Evolutionary conservation across 495 filamentous ascomycete species (phyloP), one percentile per base, ranked within the genome.

Genomic region (Melanomma pulvis-pyrius): DNA sequence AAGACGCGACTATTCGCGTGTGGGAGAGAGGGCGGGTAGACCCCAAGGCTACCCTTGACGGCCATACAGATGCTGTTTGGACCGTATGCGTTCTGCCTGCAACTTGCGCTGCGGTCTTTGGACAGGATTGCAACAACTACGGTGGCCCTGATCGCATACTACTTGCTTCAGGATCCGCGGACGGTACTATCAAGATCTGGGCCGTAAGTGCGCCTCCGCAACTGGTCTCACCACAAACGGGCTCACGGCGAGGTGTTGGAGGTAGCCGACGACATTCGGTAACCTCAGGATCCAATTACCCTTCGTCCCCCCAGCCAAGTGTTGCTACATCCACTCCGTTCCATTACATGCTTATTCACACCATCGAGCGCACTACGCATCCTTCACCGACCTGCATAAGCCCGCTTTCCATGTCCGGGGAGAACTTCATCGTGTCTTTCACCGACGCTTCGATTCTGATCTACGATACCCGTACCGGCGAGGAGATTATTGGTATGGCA

Each of bases 41-140:
- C 74, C 92, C 93, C 6, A 97, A 98, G 75, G 93, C 92, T 3
- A 98, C 93, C 0, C 79, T 98, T 24, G 90, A 96, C 64, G 93
- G 92, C 5, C 94, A 98, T 72, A 96, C 89, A 1, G 94, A 98
- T 77, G 91, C 92, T 6, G 91, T 98, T 2, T 98, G 94, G 94
- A 88, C 91, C 8, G 87, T 98, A 24, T 97, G 92, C 67, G 90
- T 98, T 7, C 84, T 98, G 9, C 94, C 96, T n/a, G 87, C 90
- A 0, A 90, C 92, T 0, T 83, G 88, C 21, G 90, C 87, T 8
- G 82, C 87, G 34, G 81, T 96, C 17, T 93, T 94, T 70, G 91
- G 92, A 26, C 84, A 83, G 48, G 78, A 82, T n/a, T 81, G 82
- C 51, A 87, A 76, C 69, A 80, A 84, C 34, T 88, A 88, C 66